Base-by-base conservation (phyloP, 257 asterid species). In the Petrea volubilis region DNA sequence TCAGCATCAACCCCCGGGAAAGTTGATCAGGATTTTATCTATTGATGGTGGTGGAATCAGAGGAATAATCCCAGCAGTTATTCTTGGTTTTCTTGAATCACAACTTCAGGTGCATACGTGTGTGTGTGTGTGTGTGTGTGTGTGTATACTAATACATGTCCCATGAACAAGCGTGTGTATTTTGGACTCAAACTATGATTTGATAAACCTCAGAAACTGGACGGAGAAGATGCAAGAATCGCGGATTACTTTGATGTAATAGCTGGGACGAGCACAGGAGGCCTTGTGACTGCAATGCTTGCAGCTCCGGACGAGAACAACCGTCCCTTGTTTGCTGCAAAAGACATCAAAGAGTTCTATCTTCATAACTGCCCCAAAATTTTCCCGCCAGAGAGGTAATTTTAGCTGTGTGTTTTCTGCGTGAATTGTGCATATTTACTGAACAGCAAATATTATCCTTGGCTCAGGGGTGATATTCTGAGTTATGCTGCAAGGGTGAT, bases 11-110 rank as follows among this genome's bases (percentile, higher is more conserved):
- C 2, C 12, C 7, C 18, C 0, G 10, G 83, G 78, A 25, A 78
- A 68, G 43, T 41, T 72, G 44, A 79, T 58, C 6, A 78, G 80
- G 9, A 74, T 83, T 2, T 53, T 83, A 68, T 74, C 83, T 68
- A 76, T 85, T 41, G 90, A 85, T 61, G 90, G 90, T 29, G 90
- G 88, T 61, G 90, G 90, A 13, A 38, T 85, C 15, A 76, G 83
- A 67, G 86, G 90, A 41, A 71, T 85, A 15, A 80, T 85, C 58
- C 90, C 88, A 0, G 86, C 75, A 31, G 76, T 77, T 2, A n/a
- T 80, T 43, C 84, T 85, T 46, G 77, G 74, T 40, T 82, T 75
- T 59, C 85, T 85, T 17, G 90, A 85, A 80, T 41, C 86, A 74
- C 77, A 82, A 40, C 79, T 80, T 33, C 81, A 79, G 87, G 83